Evolutionary conservation across 169 alveolate genomes (phyloP).

Genomic region (Eimeria praecox): DNA sequence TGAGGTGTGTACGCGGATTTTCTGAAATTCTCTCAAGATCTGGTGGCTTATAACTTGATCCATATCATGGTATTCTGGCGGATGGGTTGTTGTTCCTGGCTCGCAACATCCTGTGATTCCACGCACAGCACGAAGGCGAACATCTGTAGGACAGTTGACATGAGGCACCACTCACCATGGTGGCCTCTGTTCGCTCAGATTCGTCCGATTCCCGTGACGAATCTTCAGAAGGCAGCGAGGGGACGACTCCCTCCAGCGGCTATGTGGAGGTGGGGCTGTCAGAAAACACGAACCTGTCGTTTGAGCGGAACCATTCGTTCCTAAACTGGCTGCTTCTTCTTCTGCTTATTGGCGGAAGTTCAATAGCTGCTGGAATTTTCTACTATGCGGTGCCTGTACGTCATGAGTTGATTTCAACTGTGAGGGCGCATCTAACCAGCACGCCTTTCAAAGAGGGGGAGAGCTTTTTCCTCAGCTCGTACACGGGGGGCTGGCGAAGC

Average conservation of each 20-base stretch:
- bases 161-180: not conserved
- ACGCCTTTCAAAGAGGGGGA: conserved; percentile 72
- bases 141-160: not conserved
- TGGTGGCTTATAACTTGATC: not conserved
- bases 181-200: conserved; percentile 67
- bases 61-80: not conserved
- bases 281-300: conserved; percentile 54
- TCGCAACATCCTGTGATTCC: not conserved
- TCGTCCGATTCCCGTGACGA: conserved; percentile 19
- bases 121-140: not conserved
- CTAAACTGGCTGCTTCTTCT: conserved; percentile 60
- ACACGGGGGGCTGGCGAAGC: conserved; percentile 56
- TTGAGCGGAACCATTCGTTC: conserved; percentile 40
- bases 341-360: conserved; percentile 46
- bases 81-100: not conserved
- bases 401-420: conserved; percentile 42
- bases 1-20: not conserved
- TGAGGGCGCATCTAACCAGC: conserved; percentile 58
- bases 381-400: conserved; percentile 66
- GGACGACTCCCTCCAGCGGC: conserved; percentile 62
- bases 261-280: conserved; percentile 59
- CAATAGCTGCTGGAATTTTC: conserved; percentile 7
- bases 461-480: not conserved
- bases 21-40: not conserved
- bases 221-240: conserved; percentile 5